Base-by-base conservation (phyloP, 805 yeast genomes). In the Yueomyces sinensis region DNA sequence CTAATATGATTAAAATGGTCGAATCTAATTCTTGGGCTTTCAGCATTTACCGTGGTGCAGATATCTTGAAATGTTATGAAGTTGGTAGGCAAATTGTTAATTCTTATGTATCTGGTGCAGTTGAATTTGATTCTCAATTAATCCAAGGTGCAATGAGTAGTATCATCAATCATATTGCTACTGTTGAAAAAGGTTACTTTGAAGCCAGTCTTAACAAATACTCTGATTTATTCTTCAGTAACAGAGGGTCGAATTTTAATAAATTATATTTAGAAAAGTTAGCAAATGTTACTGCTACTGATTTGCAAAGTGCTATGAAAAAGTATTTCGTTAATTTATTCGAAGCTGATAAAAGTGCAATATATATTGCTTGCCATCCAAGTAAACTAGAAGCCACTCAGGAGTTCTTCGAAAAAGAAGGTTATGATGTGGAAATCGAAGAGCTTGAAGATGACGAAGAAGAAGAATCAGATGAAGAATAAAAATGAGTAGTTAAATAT, bases 31-130 rank as follows among this genome's bases (percentile, higher is more conserved):
- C 67, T 35, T 56, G 89, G 41, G 64, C 66, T 4, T 82, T 77
- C 47, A 67, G 65, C 31, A 68, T 89, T 15, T 82, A 82, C 47
- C 70, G 95, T 41, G 95, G 93, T 13, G 72, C 94, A 1, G 96
- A 91, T 54, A 74, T 82, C 2, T 63, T 71, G 35, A 72, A 74
- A 41, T 66, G 74, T 15, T 71, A 70, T 59, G 54, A 58, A 19
- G 78, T 72, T 18, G 86, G 83, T 4, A 72, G 72, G 42, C 58
- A 68, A 27, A 76, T 84, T 34, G 78, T 86, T 7, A 58, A 62
- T 2, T 76, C 70, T 27, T 72, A 66, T 46, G 78, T 76, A 1
- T 45, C 50, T 32, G 94, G 86, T 2, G 54, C 44, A 3, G 44
- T 56, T 1, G 50, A 57, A 20, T 66, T 89, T 45, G 91, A 82